phyloP scores from a whole-genome alignment of 306 rosid species.

The Fagus crenata region DNA sequence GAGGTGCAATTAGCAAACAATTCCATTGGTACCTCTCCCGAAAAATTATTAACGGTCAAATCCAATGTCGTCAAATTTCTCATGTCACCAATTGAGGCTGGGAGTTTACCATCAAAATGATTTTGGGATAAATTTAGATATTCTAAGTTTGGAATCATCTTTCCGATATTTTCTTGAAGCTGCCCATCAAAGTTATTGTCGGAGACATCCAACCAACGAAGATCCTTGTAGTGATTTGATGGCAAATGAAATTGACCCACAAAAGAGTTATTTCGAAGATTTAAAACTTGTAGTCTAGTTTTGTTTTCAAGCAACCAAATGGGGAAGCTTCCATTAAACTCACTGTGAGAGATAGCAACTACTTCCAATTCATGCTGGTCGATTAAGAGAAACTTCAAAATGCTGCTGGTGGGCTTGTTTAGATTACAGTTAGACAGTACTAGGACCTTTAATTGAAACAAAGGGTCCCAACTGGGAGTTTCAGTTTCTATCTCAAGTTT shows the following conservation, averaged over 20 bases:
- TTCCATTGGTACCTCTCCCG: background rate
- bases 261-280: conserved; percentile 1
- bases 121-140: background rate
- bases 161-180: background rate
- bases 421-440: background rate
- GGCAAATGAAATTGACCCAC: conserved; percentile 1
- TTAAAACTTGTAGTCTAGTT: background rate
- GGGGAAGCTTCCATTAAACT: conserved; percentile 23
- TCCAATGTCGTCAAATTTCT: background rate
- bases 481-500: conserved; percentile 17
- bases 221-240: background rate
- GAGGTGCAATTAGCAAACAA: background rate
- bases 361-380: conserved; percentile 14
- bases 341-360: conserved; percentile 16
- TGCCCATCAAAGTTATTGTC: conserved; percentile 22
- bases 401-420: background rate
- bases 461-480: conserved; percentile 14
- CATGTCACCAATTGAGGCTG: background rate
- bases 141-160: background rate
- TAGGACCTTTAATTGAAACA: conserved; percentile 29
- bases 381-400: conserved; percentile 33
- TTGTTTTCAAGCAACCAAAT: conserved; percentile 30
- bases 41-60: background rate
- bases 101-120: conserved; percentile 11
- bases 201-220: background rate